These are phyloP conservation scores for Hysterium pulicare DNA, from an alignment of 2,329 filamentous ascomycete species.

Conservation along the genomic window DNA sequence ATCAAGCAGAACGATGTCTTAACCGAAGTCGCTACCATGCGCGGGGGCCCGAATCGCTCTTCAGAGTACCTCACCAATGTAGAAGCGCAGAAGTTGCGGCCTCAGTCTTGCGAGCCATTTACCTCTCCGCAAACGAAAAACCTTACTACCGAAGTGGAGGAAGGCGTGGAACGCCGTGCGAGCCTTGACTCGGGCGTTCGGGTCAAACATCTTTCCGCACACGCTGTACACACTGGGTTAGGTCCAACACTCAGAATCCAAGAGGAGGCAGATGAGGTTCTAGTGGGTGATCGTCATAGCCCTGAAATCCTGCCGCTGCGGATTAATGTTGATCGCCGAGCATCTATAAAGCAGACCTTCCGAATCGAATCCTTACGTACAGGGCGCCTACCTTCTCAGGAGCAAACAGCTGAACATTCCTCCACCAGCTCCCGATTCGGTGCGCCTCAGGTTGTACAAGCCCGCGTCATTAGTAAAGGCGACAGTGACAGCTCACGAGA, in stretches of 20 bases:
- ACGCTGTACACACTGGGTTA: slow-evolving; percentile 10
- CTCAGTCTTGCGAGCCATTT: too few species aligned
- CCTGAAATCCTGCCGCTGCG: too few species aligned
- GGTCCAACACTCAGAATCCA: slow-evolving; percentile 21
- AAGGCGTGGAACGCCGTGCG: not conserved
- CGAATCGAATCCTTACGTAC: too few species aligned
- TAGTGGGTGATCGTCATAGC: slow-evolving; percentile 13
- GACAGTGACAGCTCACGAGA: slow-evolving; percentile 11
- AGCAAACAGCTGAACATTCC: slow-evolving; percentile 6
- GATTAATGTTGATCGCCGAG: too few species aligned
- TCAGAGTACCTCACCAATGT: not conserved
- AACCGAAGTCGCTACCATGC: not conserved
- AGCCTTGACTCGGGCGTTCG: slow-evolving; percentile 4
- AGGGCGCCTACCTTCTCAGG: too few species aligned
- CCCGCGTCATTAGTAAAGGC: not conserved
- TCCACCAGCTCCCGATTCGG: slow-evolving; percentile 7
- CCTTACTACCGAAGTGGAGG: not conserved
- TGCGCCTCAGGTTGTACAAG: slow-evolving; percentile 7
- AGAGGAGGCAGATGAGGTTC: slow-evolving; percentile 22
- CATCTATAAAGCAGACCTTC: too few species aligned
- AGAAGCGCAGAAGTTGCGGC: too few species aligned
- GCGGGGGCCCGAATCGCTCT: not conserved
- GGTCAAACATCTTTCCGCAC: slow-evolving; percentile 19
- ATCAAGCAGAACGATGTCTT: not conserved
- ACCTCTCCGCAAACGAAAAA: not conserved